Base-by-base conservation (phyloP, 176 grass and related monocot genomes). In the Aegilops bicornis region DNA sequence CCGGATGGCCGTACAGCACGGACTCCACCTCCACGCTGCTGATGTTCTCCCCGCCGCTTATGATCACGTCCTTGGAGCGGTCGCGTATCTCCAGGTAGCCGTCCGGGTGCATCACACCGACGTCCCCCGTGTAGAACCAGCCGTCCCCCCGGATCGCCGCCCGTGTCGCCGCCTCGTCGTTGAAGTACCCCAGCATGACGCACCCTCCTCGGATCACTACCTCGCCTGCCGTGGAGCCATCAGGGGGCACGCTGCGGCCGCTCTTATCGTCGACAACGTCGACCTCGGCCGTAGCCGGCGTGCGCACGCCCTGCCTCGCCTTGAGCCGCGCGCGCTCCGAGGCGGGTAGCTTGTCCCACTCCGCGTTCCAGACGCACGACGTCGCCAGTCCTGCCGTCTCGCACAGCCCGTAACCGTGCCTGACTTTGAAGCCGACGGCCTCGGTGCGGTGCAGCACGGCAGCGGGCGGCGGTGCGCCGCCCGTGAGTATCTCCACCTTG, bases 31-130 rank as follows among this genome's bases (percentile, higher is more conserved):
- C 95, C 10, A 98, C 95, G 79, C 93, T 95, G 86, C 92, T 42
- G 40, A 42, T 89, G 90, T 98, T 98, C 91, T 98, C 95, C 14
- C 95, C 95, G 31, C 91, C 93, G 43, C 83, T 42, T 11, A 98
- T 98, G 86, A 98, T 98, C 79, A 98, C 93, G 82, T 98, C 95
- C 90, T 98, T 98, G 19, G 87, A 98, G 10, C 95, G 69, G 82
- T 98, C 95, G 19, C 90, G 94, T 73, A 98, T 98, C 80, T 98
- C 91, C 36, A 95, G 2, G 84, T 98, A 95, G 1, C 95, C 93
- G 39, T 98, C 93, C 12, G 89, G 87, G 39, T 98, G 95, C 91
- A 95, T 91, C 40, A 98, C 92, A 0, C 92, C 3, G 11, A 45
- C 42, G 42, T 45, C 42, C 11, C 42, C 42, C 42, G 42, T 45